Percentiles rank a stretch among this genome's conserved stretches.
Evolutionary conservation across 1,284 basidiomycete species (phyloP).

Genomic region (Fistulinella staudtii): DNA sequence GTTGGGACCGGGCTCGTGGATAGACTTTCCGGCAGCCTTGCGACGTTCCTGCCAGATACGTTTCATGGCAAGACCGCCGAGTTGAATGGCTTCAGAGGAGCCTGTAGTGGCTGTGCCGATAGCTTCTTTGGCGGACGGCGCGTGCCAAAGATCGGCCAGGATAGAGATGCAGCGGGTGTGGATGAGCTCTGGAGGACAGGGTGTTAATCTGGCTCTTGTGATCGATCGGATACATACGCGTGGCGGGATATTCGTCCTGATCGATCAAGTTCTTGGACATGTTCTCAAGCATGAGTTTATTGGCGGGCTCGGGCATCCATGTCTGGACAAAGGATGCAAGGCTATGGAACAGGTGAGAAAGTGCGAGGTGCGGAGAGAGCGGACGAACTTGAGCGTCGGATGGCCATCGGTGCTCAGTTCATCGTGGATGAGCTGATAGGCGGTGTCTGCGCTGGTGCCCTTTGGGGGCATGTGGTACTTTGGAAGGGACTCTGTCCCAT

Average conservation of each 20-base stretch:
- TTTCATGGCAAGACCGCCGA: constrained; percentile 94
- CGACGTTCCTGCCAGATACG: constrained; percentile 88
- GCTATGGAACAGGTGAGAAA: constrained; percentile 66
- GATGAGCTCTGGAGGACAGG: constrained; percentile 54
- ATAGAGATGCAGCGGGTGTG: constrained; percentile 84
- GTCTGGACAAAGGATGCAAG: constrained; percentile 79
- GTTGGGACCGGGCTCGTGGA: constrained; percentile 79
- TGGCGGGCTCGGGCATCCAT: constrained; percentile 62
- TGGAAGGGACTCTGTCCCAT: constrained; percentile 59
- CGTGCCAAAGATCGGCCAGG: constrained; percentile 92
- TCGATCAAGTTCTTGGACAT: constrained; percentile 89
- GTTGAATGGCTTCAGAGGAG: constrained; percentile 89
- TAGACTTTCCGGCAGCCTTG: constrained; percentile 83
- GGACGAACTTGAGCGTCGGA: constrained; percentile 42
- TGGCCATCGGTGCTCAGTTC: constrained; percentile 74
- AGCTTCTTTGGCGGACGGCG: constrained; percentile 66
- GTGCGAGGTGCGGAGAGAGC: neutral
- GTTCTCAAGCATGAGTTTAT: constrained; percentile 79
- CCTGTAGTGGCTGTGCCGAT: constrained; percentile 94
- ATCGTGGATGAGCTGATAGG: constrained; percentile 83
- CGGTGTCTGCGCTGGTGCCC: constrained; percentile 53
- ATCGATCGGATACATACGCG: constrained; percentile 43
- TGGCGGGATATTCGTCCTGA: constrained; percentile 89
- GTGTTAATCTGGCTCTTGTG: too few relatives aligned
- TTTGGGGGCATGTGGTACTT: constrained; percentile 64